Percentiles rank a stretch among this genome's conserved stretches.
Conservation (phyloP, 179 eudicot species). For the Camellia oleifera region DNA sequence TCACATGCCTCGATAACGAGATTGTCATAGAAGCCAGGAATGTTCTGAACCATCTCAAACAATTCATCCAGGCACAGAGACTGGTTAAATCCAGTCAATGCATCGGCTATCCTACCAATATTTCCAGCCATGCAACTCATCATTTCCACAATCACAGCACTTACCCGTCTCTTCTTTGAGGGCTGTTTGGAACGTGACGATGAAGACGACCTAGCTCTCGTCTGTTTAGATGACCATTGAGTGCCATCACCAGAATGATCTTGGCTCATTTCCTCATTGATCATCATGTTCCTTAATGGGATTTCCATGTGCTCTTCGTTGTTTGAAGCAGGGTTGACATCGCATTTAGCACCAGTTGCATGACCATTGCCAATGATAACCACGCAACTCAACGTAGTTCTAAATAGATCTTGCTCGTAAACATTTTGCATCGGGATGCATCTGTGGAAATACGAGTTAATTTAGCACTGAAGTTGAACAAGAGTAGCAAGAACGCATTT, state of each 20-base stretch:
- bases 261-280: background rate
- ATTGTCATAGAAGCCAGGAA: slow-evolving; percentile 12
- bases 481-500: background rate
- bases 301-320: slow-evolving; percentile 6
- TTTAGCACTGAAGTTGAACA: background rate
- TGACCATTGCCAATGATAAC: slow-evolving; percentile 6
- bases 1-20: slow-evolving; percentile 18
- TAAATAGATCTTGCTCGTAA: slow-evolving; percentile 13
- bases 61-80: slow-evolving; percentile 8
- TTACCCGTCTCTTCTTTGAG: slow-evolving; percentile 6
- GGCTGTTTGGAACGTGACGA: slow-evolving; percentile 11
- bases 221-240: background rate
- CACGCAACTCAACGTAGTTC: slow-evolving; percentile 6
- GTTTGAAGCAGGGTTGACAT: slow-evolving; percentile 1
- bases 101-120: slow-evolving; percentile 18
- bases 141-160: slow-evolving; percentile 5
- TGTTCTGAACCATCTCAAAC: slow-evolving; percentile 16
- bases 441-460: slow-evolving; percentile 7
- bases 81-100: slow-evolving; percentile 14
- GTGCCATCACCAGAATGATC: slow-evolving; percentile 7
- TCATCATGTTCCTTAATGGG: slow-evolving; percentile 5
- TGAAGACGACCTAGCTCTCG: background rate
- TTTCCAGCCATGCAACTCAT: slow-evolving; percentile 13
- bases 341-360: slow-evolving; percentile 1
- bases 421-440: slow-evolving; percentile 15